Evolutionary conservation across 768 basidiomycete genomes (phyloP).

Genomic region (Neoboletus subvelutipes): DNA sequence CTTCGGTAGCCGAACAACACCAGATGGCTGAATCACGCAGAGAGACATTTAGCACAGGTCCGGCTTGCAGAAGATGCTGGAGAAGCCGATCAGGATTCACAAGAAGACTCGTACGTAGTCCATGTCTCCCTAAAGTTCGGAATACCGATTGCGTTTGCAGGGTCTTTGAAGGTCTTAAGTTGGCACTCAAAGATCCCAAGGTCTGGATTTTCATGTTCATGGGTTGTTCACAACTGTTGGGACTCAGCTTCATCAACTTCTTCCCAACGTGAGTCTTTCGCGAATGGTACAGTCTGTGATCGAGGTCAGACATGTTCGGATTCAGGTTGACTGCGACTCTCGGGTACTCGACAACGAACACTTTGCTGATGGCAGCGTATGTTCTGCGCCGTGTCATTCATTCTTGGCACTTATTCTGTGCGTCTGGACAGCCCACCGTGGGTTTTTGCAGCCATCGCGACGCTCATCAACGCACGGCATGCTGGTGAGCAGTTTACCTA

Average conservation of each 20-base stretch:
- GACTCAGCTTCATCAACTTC: constrained; percentile 62
- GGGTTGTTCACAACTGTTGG: constrained; percentile 51
- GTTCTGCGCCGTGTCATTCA: constrained; percentile 16
- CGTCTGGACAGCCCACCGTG: constrained; percentile 53
- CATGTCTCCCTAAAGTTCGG: too few relatives aligned
- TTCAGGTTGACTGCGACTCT: constrained; percentile 56
- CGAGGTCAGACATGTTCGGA: background rate
- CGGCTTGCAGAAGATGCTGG: too few relatives aligned
- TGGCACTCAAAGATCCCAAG: constrained; percentile 58
- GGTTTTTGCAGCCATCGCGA: constrained; percentile 50
- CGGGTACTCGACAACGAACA: constrained; percentile 60
- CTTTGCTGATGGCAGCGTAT: constrained; percentile 58
- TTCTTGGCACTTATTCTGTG: background rate
- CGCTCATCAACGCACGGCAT: constrained; percentile 56
- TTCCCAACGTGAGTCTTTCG: constrained; percentile 46
- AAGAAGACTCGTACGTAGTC: too few relatives aligned
- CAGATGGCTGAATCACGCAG: too few relatives aligned
- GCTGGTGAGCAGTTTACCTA: constrained; percentile 35
- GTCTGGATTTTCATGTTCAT: constrained; percentile 54
- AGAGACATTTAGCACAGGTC: too few relatives aligned
- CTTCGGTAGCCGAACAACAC: too few relatives aligned
- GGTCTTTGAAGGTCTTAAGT: constrained; percentile 33
- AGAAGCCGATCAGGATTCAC: too few relatives aligned
- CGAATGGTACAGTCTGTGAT: background rate
- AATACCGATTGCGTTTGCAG: constrained; percentile 6